Evolutionary conservation across 148 eudicot genomes (phyloP), one percentile per base, ranked within the genome.

Genomic region (Arctostaphylos glauca): DNA sequence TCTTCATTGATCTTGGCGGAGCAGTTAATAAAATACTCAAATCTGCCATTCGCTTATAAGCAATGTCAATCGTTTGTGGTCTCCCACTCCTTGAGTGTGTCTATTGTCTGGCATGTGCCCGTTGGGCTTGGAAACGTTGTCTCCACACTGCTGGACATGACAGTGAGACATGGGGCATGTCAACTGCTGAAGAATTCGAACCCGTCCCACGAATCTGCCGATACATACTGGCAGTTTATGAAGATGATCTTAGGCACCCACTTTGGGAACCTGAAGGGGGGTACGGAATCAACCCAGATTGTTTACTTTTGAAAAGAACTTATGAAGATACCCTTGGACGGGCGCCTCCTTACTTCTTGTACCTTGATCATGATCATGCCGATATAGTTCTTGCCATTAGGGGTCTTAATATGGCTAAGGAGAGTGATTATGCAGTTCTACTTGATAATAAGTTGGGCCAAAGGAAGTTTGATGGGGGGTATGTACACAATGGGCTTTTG

Each of bases 101-200:
- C 49, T 94, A 90, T 86, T 94, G 98, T 88, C 50, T 94, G 86
- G 99, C 89, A 1, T 96, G 99, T 81, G 82, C 94, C 8, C 90
- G 98, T 5, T 96, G 99, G 99, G 93, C 90, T n/a, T 96, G 99
- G 98, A 96, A 93, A 43, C 86, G 98, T 46, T 93, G 95, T 82
- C 92, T 93, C 64, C 91, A 93, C 85, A 84, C 89, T 5, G 97
- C 93, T 19, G 93, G 94, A 58, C 97, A 94, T 84, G 99, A 97
- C 75, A 94, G 99, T 71, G 96, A 94, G 79, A 88, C 90, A 23
- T 94, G 99, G 99, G 95, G 93, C 62, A 73, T 88, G 59, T 93
- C 98, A 80, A 84, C 92, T 7, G 87, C 96, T n/a, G 94, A 94
- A 78, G 98, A 97, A 74, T 97, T 97, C 41, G 94, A 92, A 67